These are phyloP conservation scores for Alternaria dauci DNA, from an alignment of 2,329 filamentous ascomycete species.

Conservation along the genomic window DNA sequence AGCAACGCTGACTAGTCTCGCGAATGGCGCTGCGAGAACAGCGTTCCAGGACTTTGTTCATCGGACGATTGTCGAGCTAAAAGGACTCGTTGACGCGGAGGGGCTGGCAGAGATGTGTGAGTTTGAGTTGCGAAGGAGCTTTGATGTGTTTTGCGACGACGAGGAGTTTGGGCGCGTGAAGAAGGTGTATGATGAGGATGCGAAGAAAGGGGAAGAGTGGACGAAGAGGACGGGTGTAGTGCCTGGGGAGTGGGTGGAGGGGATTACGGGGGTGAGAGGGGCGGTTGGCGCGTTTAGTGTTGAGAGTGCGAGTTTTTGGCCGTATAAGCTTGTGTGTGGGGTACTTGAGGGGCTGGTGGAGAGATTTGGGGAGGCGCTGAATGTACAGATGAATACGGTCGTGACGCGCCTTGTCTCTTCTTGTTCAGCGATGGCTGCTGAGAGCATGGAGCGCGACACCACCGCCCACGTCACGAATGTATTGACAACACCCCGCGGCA, in stretches of 20 bases:
- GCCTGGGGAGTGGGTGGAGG: neutral
- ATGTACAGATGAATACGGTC: neutral
- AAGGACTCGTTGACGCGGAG: too few species aligned
- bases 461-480: too few species aligned
- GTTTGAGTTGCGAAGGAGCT: neutral
- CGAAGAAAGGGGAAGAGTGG: neutral
- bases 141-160: neutral
- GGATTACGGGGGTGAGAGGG: neutral
- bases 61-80: too few species aligned
- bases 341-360: neutral
- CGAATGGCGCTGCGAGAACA: too few species aligned
- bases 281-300: neutral
- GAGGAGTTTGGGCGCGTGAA: neutral
- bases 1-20: too few species aligned
- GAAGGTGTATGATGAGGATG: neutral
- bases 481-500: too few species aligned
- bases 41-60: too few species aligned
- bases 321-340: neutral
- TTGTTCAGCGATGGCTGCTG: neutral
- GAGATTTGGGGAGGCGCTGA: neutral
- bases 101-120: neutral
- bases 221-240: neutral
- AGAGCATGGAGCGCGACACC: too few species aligned
- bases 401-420: neutral
- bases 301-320: neutral